Evolutionary conservation across 768 basidiomycete genomes (phyloP).

Genomic region (Termitomyces sp.): DNA sequence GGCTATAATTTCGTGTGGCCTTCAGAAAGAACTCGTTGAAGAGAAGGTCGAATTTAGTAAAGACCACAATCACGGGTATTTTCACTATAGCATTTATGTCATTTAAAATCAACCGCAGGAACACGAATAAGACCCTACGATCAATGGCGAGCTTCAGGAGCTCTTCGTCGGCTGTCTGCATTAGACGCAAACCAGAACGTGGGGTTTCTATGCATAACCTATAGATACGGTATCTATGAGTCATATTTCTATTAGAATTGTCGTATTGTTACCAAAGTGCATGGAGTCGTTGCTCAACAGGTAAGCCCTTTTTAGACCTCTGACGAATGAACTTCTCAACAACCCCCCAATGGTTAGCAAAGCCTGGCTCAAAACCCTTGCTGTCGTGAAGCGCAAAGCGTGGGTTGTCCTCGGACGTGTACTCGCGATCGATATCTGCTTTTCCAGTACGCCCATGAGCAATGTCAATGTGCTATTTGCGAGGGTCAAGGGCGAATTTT

Average conservation of each 20-base stretch:
- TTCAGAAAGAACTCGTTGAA: neutral
- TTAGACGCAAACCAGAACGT: neutral
- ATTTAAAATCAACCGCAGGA: neutral
- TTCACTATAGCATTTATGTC: neutral
- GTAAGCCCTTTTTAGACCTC: neutral
- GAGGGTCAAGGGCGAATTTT: neutral
- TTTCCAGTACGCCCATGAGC: neutral
- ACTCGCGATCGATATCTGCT: neutral
- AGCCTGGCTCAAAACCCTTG: neutral
- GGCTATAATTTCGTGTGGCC: neutral
- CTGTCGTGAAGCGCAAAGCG: slow-evolving; percentile 2
- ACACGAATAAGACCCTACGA: neutral
- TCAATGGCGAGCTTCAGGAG: neutral
- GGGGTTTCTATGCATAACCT: slow-evolving; percentile 1
- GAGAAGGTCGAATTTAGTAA: neutral
- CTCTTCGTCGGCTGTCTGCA: neutral
- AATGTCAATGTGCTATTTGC: slow-evolving; percentile 1
- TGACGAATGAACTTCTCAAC: neutral
- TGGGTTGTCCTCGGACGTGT: neutral
- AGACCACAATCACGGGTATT: neutral
- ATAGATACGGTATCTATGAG: neutral
- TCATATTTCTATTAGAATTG: neutral
- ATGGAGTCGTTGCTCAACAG: neutral
- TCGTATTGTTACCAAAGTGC: neutral
- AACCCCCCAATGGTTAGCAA: neutral